phyloP scores from a whole-genome alignment of 2,329 filamentous ascomycete genomes.

The Stachybotrys elegans region DNA sequence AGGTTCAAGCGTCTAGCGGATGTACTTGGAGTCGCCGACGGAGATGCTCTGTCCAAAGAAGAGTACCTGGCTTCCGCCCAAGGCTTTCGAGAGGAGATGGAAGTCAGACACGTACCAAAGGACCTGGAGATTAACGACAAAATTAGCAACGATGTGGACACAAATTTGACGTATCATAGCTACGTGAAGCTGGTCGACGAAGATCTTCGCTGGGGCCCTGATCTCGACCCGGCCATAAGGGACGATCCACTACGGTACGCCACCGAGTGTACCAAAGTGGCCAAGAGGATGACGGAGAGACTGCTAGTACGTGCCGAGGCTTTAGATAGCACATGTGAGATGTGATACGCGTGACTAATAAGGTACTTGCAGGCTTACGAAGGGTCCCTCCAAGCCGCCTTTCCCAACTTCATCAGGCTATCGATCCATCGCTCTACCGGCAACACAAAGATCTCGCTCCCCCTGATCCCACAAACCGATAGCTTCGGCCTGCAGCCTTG shows the following conservation, averaged over 20 bases:
- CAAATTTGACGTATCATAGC: conserved; percentile 2
- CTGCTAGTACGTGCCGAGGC: neutral
- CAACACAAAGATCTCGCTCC: conserved; percentile 4
- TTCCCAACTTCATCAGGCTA: conserved; percentile 1
- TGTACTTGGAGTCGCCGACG: neutral
- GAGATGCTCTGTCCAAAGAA: conserved; percentile 1
- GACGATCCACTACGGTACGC: conserved; percentile 1
- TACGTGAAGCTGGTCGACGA: conserved; percentile 2
- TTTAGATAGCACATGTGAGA: neutral
- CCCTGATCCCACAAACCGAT: conserved; percentile 3
- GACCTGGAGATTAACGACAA: neutral
- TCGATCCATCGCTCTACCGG: conserved; percentile 7
- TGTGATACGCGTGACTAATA: neutral
- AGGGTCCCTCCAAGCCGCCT: neutral
- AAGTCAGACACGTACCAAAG: neutral
- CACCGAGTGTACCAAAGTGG: neutral
- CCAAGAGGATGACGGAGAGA: neutral
- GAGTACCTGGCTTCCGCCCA: conserved; percentile 1
- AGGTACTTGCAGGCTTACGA: conserved; percentile 1
- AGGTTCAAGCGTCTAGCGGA: conserved; percentile 1
- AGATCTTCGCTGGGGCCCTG: conserved; percentile 6
- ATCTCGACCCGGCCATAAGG: conserved; percentile 1
- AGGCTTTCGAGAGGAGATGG: conserved; percentile 1
- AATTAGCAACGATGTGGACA: conserved; percentile 1
- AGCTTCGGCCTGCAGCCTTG: conserved; percentile 3